phyloP scores from a whole-genome alignment of 1,284 basidiomycete species.

The Pseudozyma pruni region DNA sequence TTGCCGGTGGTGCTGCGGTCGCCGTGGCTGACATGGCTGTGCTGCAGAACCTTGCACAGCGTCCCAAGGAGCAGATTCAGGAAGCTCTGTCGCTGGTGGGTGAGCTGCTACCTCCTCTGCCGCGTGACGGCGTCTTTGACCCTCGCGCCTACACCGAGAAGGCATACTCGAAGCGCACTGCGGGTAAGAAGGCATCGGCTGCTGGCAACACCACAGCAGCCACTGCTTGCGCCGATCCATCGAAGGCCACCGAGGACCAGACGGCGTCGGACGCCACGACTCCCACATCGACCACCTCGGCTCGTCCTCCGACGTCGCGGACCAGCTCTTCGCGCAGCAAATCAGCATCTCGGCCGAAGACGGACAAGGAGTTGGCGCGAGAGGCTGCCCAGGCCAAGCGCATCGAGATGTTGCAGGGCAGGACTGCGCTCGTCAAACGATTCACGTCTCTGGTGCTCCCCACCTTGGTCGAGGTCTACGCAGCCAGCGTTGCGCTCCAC shows the following conservation, averaged over 20 bases:
- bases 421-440: constrained; percentile 54
- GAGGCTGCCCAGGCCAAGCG: constrained; percentile 55
- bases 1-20: constrained; percentile 34
- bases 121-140: constrained; percentile 89
- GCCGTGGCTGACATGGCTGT: constrained; percentile 83
- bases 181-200: constrained; percentile 10
- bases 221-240: background rate
- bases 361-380: constrained; percentile 50
- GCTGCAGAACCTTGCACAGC: constrained; percentile 94
- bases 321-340: constrained; percentile 21
- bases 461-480: constrained; percentile 63
- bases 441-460: constrained; percentile 65
- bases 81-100: constrained; percentile 62
- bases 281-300: background rate
- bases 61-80: constrained; percentile 80
- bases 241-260: constrained; percentile 10
- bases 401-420: constrained; percentile 55
- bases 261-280: constrained; percentile 2
- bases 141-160: constrained; percentile 89
- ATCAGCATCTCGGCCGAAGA: constrained; percentile 24
- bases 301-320: constrained; percentile 18
- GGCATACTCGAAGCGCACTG: constrained; percentile 71
- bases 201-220: background rate
- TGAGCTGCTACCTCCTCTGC: constrained; percentile 63
- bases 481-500: constrained; percentile 59